A percentile compares a stretch with the other conserved stretches of the same genome.
These are phyloP conservation scores for Fusarium abutilonis DNA, from an alignment of 2,329 filamentous ascomycete species.

Conservation along the genomic window DNA sequence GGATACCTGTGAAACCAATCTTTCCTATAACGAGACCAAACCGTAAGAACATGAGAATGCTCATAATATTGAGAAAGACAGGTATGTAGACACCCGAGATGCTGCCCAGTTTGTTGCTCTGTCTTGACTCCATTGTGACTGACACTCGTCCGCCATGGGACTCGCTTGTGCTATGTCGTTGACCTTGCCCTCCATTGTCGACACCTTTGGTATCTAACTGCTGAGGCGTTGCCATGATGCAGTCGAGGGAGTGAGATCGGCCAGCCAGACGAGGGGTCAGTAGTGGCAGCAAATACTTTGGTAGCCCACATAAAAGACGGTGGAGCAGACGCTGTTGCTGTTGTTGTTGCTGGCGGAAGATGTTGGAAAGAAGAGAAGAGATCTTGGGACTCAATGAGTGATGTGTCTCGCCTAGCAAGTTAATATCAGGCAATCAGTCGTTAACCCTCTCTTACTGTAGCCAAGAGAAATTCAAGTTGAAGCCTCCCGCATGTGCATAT, in stretches of 20 bases:
- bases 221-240: constrained; percentile 39
- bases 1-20: constrained; percentile 79
- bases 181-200: constrained; percentile 20
- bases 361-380: constrained; percentile 9
- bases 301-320: constrained; percentile 20
- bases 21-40: constrained; percentile 88
- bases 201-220: constrained; percentile 27
- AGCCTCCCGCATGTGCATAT: constrained; percentile 24
- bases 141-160: constrained; percentile 27
- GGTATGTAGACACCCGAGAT: constrained; percentile 86
- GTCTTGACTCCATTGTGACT: constrained; percentile 50
- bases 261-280: constrained; percentile 33
- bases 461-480: constrained; percentile 29
- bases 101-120: constrained; percentile 73
- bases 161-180: constrained; percentile 12
- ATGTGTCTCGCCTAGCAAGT: constrained; percentile 19
- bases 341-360: background rate
- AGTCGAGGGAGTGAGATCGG: constrained; percentile 11
- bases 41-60: constrained; percentile 90
- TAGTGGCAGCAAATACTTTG: constrained; percentile 12
- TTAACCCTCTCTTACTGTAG: constrained; percentile 12
- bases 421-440: constrained; percentile 21
- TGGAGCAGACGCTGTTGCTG: constrained; percentile 5
- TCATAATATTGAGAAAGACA: constrained; percentile 87
- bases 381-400: constrained; percentile 17